A percentile compares a stretch with the other conserved stretches of the same genome.
phyloP scores from a whole-genome alignment of 2,329 filamentous ascomycete species.

The Fusarium continuum region DNA sequence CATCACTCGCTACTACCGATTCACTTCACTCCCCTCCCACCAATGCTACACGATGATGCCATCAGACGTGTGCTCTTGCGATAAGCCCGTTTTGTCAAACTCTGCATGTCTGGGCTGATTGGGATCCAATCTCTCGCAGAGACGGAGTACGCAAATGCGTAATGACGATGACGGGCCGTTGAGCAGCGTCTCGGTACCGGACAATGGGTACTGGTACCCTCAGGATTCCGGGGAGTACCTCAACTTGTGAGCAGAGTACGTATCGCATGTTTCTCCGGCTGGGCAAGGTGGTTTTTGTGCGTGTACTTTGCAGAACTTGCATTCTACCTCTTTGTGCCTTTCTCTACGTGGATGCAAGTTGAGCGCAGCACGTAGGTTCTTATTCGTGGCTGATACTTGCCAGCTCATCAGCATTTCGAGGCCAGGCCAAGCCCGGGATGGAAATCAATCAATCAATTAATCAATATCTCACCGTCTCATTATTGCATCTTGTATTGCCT shows the following conservation, averaged over 20 bases:
- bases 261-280: conserved; percentile 16
- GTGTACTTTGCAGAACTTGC: not conserved
- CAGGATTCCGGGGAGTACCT: conserved; percentile 20
- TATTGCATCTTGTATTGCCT: not conserved
- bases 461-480: conserved; percentile 2
- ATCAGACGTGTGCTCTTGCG: conserved; percentile 31
- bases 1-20: not conserved
- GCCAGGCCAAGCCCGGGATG: conserved; percentile 10
- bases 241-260: not conserved
- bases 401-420: conserved; percentile 25
- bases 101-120: conserved; percentile 17
- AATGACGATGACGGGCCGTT: conserved; percentile 35
- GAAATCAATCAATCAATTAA: not conserved
- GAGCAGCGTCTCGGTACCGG: conserved; percentile 34
- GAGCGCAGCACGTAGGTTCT: not conserved
- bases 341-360: conserved; percentile 3
- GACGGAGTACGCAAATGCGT: conserved; percentile 26
- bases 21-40: not conserved
- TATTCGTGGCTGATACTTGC: conserved; percentile 19
- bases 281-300: conserved; percentile 8
- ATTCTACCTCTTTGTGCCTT: not conserved
- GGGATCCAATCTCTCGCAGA: conserved; percentile 16
- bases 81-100: conserved; percentile 23
- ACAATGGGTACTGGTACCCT: conserved; percentile 35
- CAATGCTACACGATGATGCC: conserved; percentile 34